Evolutionary conservation across 2,329 filamentous ascomycete species (phyloP).

Genomic region (Exophiala spinifera): DNA sequence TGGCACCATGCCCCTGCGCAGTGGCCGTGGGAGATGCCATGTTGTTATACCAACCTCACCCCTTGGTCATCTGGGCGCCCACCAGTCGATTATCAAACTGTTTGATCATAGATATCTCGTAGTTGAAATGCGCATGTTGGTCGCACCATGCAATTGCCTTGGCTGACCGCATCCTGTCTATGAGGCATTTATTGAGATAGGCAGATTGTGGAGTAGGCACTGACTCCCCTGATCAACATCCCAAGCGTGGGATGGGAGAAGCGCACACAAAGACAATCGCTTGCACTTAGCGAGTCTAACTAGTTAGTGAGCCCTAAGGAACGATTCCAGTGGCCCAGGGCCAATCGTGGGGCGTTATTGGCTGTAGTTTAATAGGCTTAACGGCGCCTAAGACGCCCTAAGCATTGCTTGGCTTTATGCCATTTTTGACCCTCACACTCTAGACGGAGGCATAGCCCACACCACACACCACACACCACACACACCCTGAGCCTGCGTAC

Average conservation of each 20-base stretch:
- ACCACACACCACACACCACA: too few relatives aligned
- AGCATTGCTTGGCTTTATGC: neutral
- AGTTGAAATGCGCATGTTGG: neutral
- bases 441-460: neutral
- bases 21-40: neutral
- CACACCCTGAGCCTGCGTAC: neutral
- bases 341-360: too few relatives aligned
- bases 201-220: too few relatives aligned
- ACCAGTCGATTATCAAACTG: neutral
- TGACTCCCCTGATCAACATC: too few relatives aligned
- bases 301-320: too few relatives aligned
- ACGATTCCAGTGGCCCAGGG: too few relatives aligned
- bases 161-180: neutral
- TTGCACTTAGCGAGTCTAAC: too few relatives aligned
- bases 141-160: too few relatives aligned
- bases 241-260: too few relatives aligned
- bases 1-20: neutral
- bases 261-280: too few relatives aligned
- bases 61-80: neutral
- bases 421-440: neutral
- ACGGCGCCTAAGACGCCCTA: neutral
- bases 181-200: conserved; percentile 1
- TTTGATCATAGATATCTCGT: neutral
- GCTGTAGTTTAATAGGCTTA: too few relatives aligned
- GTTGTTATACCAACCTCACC: neutral